These are phyloP conservation scores for Haberlea rhodopensis DNA, from an alignment of 257 asterid species.

Conservation along the genomic window DNA sequence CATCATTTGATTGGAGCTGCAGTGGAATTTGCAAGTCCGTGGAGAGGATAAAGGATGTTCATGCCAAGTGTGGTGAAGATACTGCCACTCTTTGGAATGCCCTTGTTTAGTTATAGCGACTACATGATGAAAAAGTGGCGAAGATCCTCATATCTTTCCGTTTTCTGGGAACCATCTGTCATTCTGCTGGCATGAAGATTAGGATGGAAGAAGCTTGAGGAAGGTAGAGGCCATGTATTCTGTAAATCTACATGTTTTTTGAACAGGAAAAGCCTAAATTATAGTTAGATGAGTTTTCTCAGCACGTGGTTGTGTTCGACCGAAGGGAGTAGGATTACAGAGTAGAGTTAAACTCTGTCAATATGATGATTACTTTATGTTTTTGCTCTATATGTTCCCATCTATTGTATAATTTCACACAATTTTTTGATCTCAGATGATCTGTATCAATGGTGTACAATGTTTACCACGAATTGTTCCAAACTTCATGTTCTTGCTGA, in stretches of 20 bases:
- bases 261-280: too few relatives aligned
- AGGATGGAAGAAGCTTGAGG: too few relatives aligned
- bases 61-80: conserved; percentile 51
- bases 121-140: neutral
- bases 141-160: neutral
- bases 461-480: neutral
- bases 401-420: too few relatives aligned
- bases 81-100: conserved; percentile 46
- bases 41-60: conserved; percentile 49
- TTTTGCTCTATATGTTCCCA: neutral
- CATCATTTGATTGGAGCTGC: conserved; percentile 63
- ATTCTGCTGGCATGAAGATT: too few relatives aligned
- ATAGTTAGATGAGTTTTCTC: neutral
- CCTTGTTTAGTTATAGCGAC: conserved; percentile 28
- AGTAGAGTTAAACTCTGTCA: neutral
- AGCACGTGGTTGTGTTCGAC: neutral
- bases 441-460: neutral
- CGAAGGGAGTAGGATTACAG: neutral
- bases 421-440: neutral
- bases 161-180: neutral
- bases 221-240: too few relatives aligned
- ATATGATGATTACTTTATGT: neutral
- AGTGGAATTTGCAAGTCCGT: conserved; percentile 65
- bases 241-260: too few relatives aligned
- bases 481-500: neutral